phyloP scores from a whole-genome alignment of 2,329 filamentous ascomycete genomes.

The Purpureocillium lavendulum region DNA sequence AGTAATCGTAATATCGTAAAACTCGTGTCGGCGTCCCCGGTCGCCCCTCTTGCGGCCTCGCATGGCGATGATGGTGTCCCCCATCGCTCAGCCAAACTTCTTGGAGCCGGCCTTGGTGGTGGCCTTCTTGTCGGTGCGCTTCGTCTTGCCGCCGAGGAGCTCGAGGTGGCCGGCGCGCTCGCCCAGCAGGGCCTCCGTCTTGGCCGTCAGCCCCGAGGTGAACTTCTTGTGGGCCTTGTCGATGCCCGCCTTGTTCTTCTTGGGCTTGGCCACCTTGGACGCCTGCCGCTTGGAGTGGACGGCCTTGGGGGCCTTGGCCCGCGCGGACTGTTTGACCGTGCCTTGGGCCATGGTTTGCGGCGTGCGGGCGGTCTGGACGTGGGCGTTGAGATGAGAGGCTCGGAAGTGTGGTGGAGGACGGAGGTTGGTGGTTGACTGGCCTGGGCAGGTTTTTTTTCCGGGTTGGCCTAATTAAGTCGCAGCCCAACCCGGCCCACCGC shows the following conservation, averaged over 20 bases:
- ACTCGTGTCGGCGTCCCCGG: too few species aligned
- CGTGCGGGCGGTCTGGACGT: background rate
- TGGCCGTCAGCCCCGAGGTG: slow-evolving; percentile 42
- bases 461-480: too few species aligned
- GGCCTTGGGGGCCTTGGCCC: slow-evolving; percentile 29
- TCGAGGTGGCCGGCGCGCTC: slow-evolving; percentile 53
- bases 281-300: slow-evolving; percentile 33
- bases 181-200: slow-evolving; percentile 50
- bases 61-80: too few species aligned
- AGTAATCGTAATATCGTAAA: background rate
- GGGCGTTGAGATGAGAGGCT: background rate
- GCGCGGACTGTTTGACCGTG: slow-evolving; percentile 37
- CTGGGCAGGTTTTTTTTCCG: too few species aligned
- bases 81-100: slow-evolving; percentile 43
- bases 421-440: too few species aligned
- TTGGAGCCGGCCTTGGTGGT: slow-evolving; percentile 40
- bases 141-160: slow-evolving; percentile 48
- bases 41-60: too few species aligned
- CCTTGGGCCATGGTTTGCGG: slow-evolving; percentile 43
- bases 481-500: too few species aligned
- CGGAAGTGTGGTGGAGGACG: too few species aligned
- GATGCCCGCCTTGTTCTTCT: slow-evolving; percentile 34
- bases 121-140: slow-evolving; percentile 34
- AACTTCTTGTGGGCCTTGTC: slow-evolving; percentile 49
- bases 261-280: slow-evolving; percentile 40